Base-by-base conservation (phyloP, 108 stramenopile genomes). In the Schizochytrium sp. region DNA sequence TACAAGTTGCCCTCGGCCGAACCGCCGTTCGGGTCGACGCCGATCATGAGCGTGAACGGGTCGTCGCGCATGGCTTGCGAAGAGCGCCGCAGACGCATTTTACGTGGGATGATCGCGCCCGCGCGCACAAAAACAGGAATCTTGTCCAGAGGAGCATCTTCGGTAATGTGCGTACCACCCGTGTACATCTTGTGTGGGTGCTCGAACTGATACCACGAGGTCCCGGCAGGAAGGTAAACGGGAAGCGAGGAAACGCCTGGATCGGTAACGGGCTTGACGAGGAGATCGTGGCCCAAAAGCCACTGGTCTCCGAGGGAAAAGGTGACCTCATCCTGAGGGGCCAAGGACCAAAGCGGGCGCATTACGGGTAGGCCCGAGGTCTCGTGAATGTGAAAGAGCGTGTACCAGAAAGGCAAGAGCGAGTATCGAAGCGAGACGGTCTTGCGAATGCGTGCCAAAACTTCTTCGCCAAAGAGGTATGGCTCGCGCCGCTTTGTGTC, bases 391-490 rank as follows among this genome's bases (percentile, higher is more conserved):
- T 93, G 92, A 87, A 98, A 98, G 43, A 96, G 87, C 59, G 97
- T 97, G 92, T 99, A 99, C 98, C 98, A 99, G 90, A 93, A 97
- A 0, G 99, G 99, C 47, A 99, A 93, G 25, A 99, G 91, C 5
- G 97, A 96, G 94, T 99, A 99, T 18, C 99, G 94, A 21, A 94
- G 94, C 95, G 97, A 94, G 23, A 97, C 95, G 58, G 96, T 96
- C 53, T 92, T 88, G 58, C 98, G 95, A 28, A 98, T 91, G 44
- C 95, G 91, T 51, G 87, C 89, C 91, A 97, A 94, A 5, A 94
- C 94, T 55, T 97, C 97, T 29, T 98, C 97, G 16, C 97, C 99
- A 91, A 96, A 99, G 92, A 98, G 95, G 98, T 98, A 99, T 16
- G 98, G 98, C 92, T 98, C 99, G 28, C 98, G 89, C 58, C 99